A percentile compares a stretch with the other conserved stretches of the same genome.
Evolutionary conservation across 306 rosid genomes (phyloP).

Genomic region (Fragaria nilgerrensis): DNA sequence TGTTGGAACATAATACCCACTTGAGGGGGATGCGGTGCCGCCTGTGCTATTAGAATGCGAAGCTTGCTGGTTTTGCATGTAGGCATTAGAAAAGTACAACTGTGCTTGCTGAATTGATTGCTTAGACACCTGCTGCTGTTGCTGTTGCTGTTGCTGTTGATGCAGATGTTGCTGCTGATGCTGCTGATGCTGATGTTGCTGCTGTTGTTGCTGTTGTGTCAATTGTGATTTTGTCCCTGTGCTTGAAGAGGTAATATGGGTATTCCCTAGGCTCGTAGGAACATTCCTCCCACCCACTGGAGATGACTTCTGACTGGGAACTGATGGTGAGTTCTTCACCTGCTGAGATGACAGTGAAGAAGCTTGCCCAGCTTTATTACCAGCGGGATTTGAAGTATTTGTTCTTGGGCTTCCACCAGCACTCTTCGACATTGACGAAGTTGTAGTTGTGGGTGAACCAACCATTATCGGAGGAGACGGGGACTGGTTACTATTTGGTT

Average conservation of each 20-base stretch:
- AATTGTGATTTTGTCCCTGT: conserved; percentile 53
- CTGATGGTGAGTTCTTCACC: conserved; percentile 47
- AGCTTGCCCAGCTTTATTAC: conserved; percentile 63
- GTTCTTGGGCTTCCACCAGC: conserved; percentile 93
- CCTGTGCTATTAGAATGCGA: conserved; percentile 55
- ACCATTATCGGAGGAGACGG: conserved; percentile 77
- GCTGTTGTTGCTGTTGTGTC: conserved; percentile 53
- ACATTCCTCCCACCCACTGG: conserved; percentile 78
- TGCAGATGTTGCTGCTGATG: conserved; percentile 18
- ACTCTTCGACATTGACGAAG: conserved; percentile 76
- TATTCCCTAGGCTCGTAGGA: conserved; percentile 66
- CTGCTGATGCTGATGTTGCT: conserved; percentile 6
- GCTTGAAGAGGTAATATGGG: conserved; percentile 52
- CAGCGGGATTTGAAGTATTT: conserved; percentile 49
- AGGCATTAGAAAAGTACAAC: conserved; percentile 46
- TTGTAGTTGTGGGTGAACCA: conserved; percentile 81
- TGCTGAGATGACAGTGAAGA: conserved; percentile 72
- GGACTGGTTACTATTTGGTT: conserved; percentile 58
- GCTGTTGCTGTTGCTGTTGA: conserved; percentile 39
- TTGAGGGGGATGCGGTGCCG: conserved; percentile 45
- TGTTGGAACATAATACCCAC: conserved; percentile 44
- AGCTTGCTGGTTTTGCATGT: conserved; percentile 56
- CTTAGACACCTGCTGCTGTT: conserved; percentile 46
- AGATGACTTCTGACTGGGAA: conserved; percentile 66
- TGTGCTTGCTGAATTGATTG: conserved; percentile 66